Conservation (phyloP, 805 yeast genomes). For the Candida palmyrensis region DNA sequence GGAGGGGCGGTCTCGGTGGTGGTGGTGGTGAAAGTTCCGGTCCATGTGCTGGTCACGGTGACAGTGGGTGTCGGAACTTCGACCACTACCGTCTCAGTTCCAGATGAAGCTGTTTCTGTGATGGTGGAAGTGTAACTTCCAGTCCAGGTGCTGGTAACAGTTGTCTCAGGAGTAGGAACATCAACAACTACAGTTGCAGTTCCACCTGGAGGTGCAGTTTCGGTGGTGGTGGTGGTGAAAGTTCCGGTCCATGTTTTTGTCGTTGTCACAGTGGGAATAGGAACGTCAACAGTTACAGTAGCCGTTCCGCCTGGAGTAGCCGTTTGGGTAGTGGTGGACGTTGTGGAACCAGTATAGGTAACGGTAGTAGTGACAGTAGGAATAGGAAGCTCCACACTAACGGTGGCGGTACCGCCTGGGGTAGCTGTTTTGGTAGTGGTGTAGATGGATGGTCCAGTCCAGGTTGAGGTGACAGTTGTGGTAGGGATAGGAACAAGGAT, state of each 20-base stretch:
- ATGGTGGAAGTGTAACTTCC: constrained; percentile 7
- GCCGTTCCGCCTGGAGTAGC: constrained; percentile 6
- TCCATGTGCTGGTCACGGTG: constrained; percentile 9
- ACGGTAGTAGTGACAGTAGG: constrained; percentile 13
- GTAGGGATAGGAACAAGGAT: constrained; percentile 9
- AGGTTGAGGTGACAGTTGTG: constrained; percentile 9
- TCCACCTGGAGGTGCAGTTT: constrained; percentile 10
- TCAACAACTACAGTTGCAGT: constrained; percentile 9
- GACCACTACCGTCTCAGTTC: constrained; percentile 17
- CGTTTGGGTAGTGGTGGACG: constrained; percentile 4
- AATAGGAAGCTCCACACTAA: constrained; percentile 17
- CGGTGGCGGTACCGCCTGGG: constrained; percentile 17
- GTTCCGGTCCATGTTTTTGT: constrained; percentile 8
- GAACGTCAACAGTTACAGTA: constrained; percentile 11
- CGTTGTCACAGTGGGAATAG: constrained; percentile 9
- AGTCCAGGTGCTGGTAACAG: constrained; percentile 9
- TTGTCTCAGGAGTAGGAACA: constrained; percentile 12
- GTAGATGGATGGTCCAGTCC: constrained; percentile 7
- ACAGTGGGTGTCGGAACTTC: constrained; percentile 17
- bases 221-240: constrained; percentile 5
- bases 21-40: constrained; percentile 10
- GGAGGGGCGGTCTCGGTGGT: constrained; percentile 1
- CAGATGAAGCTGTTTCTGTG: constrained; percentile 11
- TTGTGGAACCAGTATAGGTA: constrained; percentile 8
- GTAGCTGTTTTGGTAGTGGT: neutral